Evolutionary conservation across 306 rosid genomes (phyloP), one percentile per base, ranked within the genome.

Genomic region (Abrus precatorius): DNA sequence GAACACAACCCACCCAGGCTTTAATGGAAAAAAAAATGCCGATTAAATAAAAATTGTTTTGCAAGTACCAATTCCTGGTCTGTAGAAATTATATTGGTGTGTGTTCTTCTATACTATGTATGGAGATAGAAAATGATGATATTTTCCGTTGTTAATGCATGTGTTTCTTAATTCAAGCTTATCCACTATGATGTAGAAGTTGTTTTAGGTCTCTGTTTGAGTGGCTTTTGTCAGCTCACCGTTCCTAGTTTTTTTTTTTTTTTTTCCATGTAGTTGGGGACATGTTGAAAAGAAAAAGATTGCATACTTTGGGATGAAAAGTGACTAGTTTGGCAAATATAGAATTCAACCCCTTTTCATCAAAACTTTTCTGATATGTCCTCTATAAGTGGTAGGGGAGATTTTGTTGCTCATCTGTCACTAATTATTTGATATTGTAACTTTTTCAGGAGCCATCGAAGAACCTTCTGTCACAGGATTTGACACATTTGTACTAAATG

Each of bases 401-500:
- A 33, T 5, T 30, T 29, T 29, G 41, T 68, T 60, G 43, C n/a
- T 64, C 45, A 11, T 49, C 69, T 54, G 6, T 80, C 30, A 48
- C 68, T 61, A 32, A 87, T 71, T 48, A 81, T 85, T 76, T 47
- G 29, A 65, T 67, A 50, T 43, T 75, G 61, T 61, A 38, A 56
- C 38, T 77, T 75, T 77, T 41, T 40, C 85, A 80, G 95, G 83
- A 48, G 76, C 83, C 64, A 70, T 80, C 34, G 88, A 85, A 80
- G 84, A 85, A 32, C n/a, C 20, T 75, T 54, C 40, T 53, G 28
- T 76, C 71, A 53, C 34, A 36, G 81, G 83, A 34, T 74, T 82
- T 68, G 80, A 68, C 81, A 75, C 89, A 1, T 71, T 84, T 55
- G 81, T 78, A 55, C 84, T 94, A 20, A 92, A 89, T 13, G 86